Conservation (phyloP, 106 monocot species). For the Acorus calamus region DNA sequence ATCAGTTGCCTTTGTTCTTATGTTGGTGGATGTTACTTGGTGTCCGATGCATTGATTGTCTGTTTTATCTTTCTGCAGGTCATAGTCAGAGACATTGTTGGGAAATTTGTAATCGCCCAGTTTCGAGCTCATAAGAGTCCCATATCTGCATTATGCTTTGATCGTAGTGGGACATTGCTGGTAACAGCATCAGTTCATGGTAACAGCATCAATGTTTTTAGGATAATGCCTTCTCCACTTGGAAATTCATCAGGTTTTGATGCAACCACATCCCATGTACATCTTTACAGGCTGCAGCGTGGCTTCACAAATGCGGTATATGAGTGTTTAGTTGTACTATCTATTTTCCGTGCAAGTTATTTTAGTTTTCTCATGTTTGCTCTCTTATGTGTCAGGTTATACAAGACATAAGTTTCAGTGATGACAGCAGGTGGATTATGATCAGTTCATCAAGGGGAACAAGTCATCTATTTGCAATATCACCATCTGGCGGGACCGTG, state of each 20-base stretch:
- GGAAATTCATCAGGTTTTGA: conserved; percentile 25
- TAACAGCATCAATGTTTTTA: conserved; percentile 77
- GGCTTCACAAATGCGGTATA: conserved; percentile 94
- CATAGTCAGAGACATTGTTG: conserved; percentile 82
- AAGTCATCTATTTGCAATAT: conserved; percentile 77
- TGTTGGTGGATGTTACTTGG: neutral
- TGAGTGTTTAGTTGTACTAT: neutral
- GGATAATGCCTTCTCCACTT: conserved; percentile 43
- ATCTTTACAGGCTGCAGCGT: conserved; percentile 90
- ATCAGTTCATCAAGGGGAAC: conserved; percentile 94
- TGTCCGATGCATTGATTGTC: neutral
- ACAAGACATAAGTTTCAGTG: conserved; percentile 91
- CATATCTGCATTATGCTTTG: conserved; percentile 90
- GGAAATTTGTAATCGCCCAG: conserved; percentile 73
- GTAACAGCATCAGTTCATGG: conserved; percentile 90
- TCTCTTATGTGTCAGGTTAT: conserved; percentile 47
- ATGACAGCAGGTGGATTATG: conserved; percentile 90
- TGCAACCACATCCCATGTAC: conserved; percentile 40
- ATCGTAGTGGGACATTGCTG: conserved; percentile 83
- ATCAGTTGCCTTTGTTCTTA: too few species aligned
- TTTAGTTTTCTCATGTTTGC: neutral
- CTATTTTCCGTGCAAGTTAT: neutral
- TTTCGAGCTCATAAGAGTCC: conserved; percentile 84
- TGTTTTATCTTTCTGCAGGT: conserved; percentile 35
- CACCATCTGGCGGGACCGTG: conserved; percentile 30